phyloP scores from a whole-genome alignment of 2,329 filamentous ascomycete species.

The Nothopassalora personata region DNA sequence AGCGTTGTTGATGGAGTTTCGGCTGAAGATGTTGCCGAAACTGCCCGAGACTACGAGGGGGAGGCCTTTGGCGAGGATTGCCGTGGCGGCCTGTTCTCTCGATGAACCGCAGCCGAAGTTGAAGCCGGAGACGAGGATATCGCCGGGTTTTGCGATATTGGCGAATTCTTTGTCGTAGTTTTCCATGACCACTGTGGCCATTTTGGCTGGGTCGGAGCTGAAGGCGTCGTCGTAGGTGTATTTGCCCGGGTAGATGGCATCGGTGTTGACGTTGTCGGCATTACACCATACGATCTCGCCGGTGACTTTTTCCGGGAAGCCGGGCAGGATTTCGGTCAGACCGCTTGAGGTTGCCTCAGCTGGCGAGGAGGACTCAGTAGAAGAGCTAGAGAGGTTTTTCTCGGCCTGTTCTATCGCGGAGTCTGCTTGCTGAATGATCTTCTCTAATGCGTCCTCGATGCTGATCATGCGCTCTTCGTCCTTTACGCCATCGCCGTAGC shows the following conservation, averaged over 20 bases:
- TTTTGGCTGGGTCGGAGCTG: constrained; percentile 63
- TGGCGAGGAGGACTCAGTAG: constrained; percentile 30
- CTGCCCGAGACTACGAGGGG: constrained; percentile 74
- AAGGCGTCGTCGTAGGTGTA: constrained; percentile 90
- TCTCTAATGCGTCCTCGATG: constrained; percentile 65
- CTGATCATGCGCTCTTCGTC: constrained; percentile 61
- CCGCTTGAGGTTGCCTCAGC: constrained; percentile 28
- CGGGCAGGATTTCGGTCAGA: constrained; percentile 69
- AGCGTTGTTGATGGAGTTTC: constrained; percentile 76
- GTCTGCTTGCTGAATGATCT: constrained; percentile 65
- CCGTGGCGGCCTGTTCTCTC: constrained; percentile 82
- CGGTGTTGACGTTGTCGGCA: constrained; percentile 82
- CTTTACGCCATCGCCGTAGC: constrained; percentile 63
- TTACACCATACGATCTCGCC: constrained; percentile 89
- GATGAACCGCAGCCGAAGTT: constrained; percentile 84
- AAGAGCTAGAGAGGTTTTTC: constrained; percentile 37
- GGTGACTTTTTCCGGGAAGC: constrained; percentile 75
- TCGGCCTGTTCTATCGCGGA: constrained; percentile 53
- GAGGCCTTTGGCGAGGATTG: constrained; percentile 74
- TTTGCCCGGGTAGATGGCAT: constrained; percentile 86
- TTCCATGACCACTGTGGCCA: constrained; percentile 88
- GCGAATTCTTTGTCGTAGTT: constrained; percentile 80
- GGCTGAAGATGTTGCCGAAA: constrained; percentile 77
- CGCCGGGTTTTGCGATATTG: constrained; percentile 57
- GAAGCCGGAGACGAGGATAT: constrained; percentile 80